phyloP scores from a whole-genome alignment of 495 filamentous ascomycete species.

The Penicillium verhagenii region DNA sequence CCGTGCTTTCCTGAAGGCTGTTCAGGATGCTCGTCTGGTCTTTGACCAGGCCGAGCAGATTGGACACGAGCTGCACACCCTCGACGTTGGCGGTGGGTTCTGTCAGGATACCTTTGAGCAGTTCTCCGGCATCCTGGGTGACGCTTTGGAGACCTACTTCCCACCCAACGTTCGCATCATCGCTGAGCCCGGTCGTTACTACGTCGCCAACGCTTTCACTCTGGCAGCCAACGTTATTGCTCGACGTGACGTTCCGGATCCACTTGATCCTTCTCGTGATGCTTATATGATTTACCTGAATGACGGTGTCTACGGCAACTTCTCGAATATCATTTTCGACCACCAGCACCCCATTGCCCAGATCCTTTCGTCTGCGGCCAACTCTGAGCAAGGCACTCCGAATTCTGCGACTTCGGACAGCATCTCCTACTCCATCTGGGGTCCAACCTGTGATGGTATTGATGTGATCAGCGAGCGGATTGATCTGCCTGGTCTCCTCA shows the following conservation, averaged over 20 bases:
- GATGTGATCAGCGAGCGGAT: constrained; percentile 84
- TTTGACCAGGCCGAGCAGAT: constrained; percentile 81
- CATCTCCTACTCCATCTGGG: constrained; percentile 90
- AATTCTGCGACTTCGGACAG: constrained; percentile 45
- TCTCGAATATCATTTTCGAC: constrained; percentile 98
- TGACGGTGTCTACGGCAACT: constrained; percentile 96
- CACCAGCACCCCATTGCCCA: constrained; percentile 89
- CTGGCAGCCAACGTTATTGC: constrained; percentile 93
- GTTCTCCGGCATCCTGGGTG: constrained; percentile 78
- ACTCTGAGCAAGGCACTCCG: constrained; percentile 46
- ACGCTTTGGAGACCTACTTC: constrained; percentile 82
- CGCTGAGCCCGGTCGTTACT: constrained; percentile 94
- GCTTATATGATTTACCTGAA: constrained; percentile 97
- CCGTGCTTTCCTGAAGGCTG: constrained; percentile 80
- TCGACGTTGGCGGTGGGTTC: constrained; percentile 96
- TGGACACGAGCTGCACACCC: constrained; percentile 77
- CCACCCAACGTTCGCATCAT: constrained; percentile 84
- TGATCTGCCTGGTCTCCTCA: constrained; percentile 66
- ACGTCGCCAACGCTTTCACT: constrained; percentile 88
- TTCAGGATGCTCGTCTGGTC: constrained; percentile 81
- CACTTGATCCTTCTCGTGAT: constrained; percentile 49
- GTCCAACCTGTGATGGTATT: constrained; percentile 95
- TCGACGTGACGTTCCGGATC: constrained; percentile 77
- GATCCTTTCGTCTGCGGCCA: constrained; percentile 61
- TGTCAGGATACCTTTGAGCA: constrained; percentile 82